These are phyloP conservation scores for Hibiscus trionum DNA, from an alignment of 345 rosid species.

Conservation along the genomic window DNA sequence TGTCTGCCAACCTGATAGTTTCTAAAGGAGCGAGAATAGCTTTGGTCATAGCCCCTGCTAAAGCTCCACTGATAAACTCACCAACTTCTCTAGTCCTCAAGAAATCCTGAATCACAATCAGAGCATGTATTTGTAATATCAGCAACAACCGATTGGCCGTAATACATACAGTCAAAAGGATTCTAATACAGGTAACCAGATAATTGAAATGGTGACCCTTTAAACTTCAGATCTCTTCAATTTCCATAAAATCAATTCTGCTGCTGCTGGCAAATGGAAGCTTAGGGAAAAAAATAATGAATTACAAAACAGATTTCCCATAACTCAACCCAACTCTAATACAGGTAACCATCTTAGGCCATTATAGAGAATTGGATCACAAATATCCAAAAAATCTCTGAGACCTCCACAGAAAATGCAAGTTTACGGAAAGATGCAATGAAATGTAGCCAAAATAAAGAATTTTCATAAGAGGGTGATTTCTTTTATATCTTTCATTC, in stretches of 20 bases:
- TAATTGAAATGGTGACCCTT: not conserved
- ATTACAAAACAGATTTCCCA: not conserved
- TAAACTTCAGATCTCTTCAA: not conserved
- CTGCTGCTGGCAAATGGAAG: not conserved
- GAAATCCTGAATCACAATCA: slow-evolving; percentile 45
- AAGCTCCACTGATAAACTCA: slow-evolving; percentile 95
- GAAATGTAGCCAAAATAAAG: not conserved
- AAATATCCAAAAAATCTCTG: not conserved
- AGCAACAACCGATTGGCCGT: not conserved
- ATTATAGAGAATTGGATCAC: not conserved
- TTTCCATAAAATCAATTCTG: not conserved
- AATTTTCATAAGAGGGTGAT: not conserved
- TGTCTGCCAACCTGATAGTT: slow-evolving; percentile 66
- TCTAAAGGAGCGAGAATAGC: slow-evolving; percentile 98
- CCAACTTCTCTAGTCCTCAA: slow-evolving; percentile 68
- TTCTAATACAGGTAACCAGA: not conserved
- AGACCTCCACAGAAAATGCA: not conserved
- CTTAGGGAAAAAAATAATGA: not conserved
- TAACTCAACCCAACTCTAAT: not conserved
- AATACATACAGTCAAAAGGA: not conserved
- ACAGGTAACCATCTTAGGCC: not conserved
- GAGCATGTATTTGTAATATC: slow-evolving; percentile 13
- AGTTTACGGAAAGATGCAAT: not conserved
- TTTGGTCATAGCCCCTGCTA: slow-evolving; percentile 98
- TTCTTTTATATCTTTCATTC: not conserved